Percentiles rank a stretch among this genome's conserved stretches.
phyloP scores from a whole-genome alignment of 1,139 yeast species.

The Hansenula sp. region DNA sequence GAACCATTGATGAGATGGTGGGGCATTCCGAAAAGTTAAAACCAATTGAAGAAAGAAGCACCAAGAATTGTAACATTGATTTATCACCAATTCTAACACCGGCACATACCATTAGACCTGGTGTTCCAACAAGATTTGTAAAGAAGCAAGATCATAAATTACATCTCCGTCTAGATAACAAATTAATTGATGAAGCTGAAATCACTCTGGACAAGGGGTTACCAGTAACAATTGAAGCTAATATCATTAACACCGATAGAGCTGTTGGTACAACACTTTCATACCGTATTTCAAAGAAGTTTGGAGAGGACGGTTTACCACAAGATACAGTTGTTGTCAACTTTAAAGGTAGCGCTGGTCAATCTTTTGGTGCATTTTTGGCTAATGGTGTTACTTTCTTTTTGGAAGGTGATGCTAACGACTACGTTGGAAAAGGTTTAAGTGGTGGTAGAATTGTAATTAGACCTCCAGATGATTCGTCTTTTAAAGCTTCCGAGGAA shows the following conservation, averaged over 20 bases:
- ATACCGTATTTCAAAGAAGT: conserved; percentile 86
- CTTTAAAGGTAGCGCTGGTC: conserved; percentile 93
- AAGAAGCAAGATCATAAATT: conserved; percentile 93
- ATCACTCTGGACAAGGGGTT: conserved; percentile 88
- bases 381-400: conserved; percentile 96
- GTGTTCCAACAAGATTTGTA: conserved; percentile 90
- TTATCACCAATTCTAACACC: conserved; percentile 93
- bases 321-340: conserved; percentile 95
- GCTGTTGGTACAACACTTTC: conserved; percentile 93
- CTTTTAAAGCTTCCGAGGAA: conserved; percentile 92
- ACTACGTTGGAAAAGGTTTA: conserved; percentile 95
- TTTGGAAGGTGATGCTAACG: conserved; percentile 96
- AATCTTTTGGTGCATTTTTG: conserved; percentile 96
- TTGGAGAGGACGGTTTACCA: conserved; percentile 92
- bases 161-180: conserved; percentile 91
- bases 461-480: conserved; percentile 83
- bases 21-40: conserved; percentile 90
- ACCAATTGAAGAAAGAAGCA: conserved; percentile 83
- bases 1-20: conserved; percentile 96
- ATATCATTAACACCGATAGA: conserved; percentile 93
- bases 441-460: conserved; percentile 93
- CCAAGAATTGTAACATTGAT: conserved; percentile 90
- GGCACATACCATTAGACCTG: conserved; percentile 96
- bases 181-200: conserved; percentile 93
- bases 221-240: conserved; percentile 91